A percentile compares a stretch with the other conserved stretches of the same genome.
These are phyloP conservation scores for Staphylotrichum tortipilum DNA, from an alignment of 495 filamentous ascomycete species.

Conservation along the genomic window DNA sequence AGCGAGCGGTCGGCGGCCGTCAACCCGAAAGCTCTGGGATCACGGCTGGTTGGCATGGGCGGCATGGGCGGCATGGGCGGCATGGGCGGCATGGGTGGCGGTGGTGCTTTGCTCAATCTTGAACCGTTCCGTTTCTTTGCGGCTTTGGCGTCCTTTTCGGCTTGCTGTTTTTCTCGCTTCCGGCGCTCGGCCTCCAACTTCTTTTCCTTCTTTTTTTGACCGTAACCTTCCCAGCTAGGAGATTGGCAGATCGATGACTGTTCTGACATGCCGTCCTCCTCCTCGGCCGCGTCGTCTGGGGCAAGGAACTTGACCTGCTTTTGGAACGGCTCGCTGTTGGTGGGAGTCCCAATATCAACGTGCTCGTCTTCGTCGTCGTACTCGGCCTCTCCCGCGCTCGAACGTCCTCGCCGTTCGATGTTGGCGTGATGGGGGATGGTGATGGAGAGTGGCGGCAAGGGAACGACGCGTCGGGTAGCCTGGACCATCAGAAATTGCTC, in stretches of 20 bases:
- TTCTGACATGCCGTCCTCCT: constrained; percentile 34
- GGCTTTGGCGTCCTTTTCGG: constrained; percentile 29
- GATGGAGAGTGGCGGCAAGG: constrained; percentile 34
- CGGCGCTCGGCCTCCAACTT: constrained; percentile 36
- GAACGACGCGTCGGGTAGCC: constrained; percentile 30
- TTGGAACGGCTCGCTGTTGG: constrained; percentile 12
- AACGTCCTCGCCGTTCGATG: background rate
- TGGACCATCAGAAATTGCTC: constrained; percentile 34
- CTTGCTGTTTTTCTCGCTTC: constrained; percentile 35
- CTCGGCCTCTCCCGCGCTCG: background rate
- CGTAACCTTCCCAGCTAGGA: constrained; percentile 46
- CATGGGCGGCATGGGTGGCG: no score
- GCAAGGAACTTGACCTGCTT: constrained; percentile 38
- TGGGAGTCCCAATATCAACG: constrained; percentile 7
- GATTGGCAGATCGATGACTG: constrained; percentile 49
- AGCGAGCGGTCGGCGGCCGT: constrained; percentile 20
- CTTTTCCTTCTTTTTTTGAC: constrained; percentile 42
- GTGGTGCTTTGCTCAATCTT: constrained; percentile 29
- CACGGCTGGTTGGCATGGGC: constrained; percentile 14
- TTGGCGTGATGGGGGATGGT: constrained; percentile 29
- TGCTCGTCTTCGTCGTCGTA: background rate
- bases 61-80: no score
- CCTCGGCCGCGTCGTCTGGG: constrained; percentile 27
- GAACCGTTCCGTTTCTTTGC: constrained; percentile 19
- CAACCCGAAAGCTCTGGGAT: constrained; percentile 1